Base-by-base conservation (phyloP, 129 eudicot species). In the Cynara cardunculus region DNA sequence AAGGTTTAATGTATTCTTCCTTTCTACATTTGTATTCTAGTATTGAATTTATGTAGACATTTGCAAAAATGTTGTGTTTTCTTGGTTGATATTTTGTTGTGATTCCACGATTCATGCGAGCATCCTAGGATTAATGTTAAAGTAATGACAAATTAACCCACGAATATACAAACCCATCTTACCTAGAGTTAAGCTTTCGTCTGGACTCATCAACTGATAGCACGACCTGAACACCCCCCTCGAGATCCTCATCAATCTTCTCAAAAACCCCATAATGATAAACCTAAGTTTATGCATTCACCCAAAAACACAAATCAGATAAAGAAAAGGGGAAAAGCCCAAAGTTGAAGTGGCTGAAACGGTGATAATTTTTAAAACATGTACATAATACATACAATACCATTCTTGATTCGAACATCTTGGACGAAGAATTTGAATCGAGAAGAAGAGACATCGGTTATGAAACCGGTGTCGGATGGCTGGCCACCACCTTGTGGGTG, bases 401-500 rank as follows among this genome's bases (percentile, higher is more conserved):
- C 91, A 71, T 91, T 85, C 74, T 85, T 91, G 67, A 88, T 84
- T 69, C 97, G 94, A 78, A 88, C 98, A 84, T 94, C 98, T 72
- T 91, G 86, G 14, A 93, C 97, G 35, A 84, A 1, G 78, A 93
- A 93, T 25, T 73, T 88, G 86, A 89, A 82, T 10, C 35, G 12
- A 64, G 86, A 79, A 53, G 84, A 77, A 69, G 82, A 83, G 9
- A 18, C 77, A 12, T 72, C 76, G 56, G 89, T 82, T 22, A 94
- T 94, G 34, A 83, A 78, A 35, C 98, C 98, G 16, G 82, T 85
- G 82, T 94, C 98, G 2, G 84, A 88, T 24, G 98, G 98, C 78
- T 94, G 98, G 34, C 98, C 98, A 25, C 97, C 97, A 13, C 97
- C 97, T 87, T 93, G 97, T 3, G 98, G 98, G 25, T 94, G 91